Evolutionary conservation across 495 filamentous ascomycete genomes (phyloP).

Genomic region (Achaetomiella virescens): DNA sequence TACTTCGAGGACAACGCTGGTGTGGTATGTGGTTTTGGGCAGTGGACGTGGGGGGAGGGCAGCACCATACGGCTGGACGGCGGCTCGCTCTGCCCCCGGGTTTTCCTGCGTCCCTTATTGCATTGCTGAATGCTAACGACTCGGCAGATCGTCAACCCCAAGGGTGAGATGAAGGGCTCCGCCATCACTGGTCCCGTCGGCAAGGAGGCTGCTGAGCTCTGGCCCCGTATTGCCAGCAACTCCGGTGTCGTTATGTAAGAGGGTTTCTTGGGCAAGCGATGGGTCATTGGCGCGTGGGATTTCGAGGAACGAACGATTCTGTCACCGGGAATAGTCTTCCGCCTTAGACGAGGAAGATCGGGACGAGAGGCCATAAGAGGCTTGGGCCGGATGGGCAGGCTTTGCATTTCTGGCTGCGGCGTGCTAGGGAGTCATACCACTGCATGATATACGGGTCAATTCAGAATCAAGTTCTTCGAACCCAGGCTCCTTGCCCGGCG

Average conservation of each 20-base stretch:
- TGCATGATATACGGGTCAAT: slow-evolving; percentile 37
- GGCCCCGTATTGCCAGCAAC: slow-evolving; percentile 99
- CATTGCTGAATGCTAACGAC: slow-evolving; percentile 7
- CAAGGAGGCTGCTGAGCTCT: slow-evolving; percentile 99
- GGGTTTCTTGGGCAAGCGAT: slow-evolving; percentile 17
- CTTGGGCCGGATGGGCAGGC: slow-evolving; percentile 30
- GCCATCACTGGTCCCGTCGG: slow-evolving; percentile 98
- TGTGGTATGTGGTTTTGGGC: slow-evolving; percentile 61
- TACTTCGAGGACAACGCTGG: slow-evolving; percentile 99
- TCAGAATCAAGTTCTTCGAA: slow-evolving; percentile 34
- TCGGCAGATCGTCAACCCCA: slow-evolving; percentile 94
- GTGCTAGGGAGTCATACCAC: slow-evolving; percentile 36
- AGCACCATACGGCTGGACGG: background rate
- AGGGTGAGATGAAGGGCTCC: slow-evolving; percentile 99
- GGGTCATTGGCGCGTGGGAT: slow-evolving; percentile 21
- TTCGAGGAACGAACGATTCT: slow-evolving; percentile 30
- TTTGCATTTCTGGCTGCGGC: slow-evolving; percentile 36
- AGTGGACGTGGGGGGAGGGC: background rate
- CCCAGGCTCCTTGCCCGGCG: background rate
- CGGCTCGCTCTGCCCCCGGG: background rate
- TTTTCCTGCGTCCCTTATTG: background rate
- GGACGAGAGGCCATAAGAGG: slow-evolving; percentile 21
- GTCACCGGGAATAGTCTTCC: slow-evolving; percentile 25
- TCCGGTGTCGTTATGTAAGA: slow-evolving; percentile 99
- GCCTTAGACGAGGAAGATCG: slow-evolving; percentile 15